phyloP scores from a whole-genome alignment of 169 alveolate species.

The Plasmodium inui region DNA sequence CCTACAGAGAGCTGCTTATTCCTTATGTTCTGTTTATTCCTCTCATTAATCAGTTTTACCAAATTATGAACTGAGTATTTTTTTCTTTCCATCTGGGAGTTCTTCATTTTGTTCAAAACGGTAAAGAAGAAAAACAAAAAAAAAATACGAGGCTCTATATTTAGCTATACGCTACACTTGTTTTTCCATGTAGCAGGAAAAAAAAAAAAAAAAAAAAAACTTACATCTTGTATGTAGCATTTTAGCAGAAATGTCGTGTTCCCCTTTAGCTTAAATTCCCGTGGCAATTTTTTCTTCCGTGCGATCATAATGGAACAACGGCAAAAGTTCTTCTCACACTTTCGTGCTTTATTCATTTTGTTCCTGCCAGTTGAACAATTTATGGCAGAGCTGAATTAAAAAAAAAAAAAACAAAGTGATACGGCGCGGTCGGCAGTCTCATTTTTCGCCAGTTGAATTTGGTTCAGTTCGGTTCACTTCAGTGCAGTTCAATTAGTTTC shows the following conservation, averaged over 20 bases:
- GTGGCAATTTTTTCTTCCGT: background rate
- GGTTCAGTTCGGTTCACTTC: background rate
- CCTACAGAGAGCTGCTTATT: background rate
- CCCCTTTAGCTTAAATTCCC: background rate
- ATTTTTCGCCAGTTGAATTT: background rate
- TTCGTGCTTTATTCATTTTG: background rate
- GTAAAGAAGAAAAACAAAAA: conserved; percentile 22
- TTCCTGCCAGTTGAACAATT: background rate
- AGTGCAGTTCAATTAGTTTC: background rate
- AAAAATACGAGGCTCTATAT: background rate
- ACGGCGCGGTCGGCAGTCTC: background rate
- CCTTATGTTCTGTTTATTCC: conserved; percentile 25
- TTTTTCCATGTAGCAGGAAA: background rate
- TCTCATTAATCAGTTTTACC: conserved; percentile 65
- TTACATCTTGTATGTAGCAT: background rate
- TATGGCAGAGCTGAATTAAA: background rate
- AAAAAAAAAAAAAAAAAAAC: background rate
- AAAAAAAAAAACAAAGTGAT: background rate
- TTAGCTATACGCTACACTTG: background rate
- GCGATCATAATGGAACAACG: background rate
- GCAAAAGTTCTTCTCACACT: background rate
- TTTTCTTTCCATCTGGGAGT: conserved; percentile 24
- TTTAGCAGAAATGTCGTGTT: background rate
- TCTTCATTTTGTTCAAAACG: conserved; percentile 25
- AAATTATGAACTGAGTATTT: conserved; percentile 69